Conservation (phyloP, 257 asterid genomes). For the Nicotiana tabacum region DNA sequence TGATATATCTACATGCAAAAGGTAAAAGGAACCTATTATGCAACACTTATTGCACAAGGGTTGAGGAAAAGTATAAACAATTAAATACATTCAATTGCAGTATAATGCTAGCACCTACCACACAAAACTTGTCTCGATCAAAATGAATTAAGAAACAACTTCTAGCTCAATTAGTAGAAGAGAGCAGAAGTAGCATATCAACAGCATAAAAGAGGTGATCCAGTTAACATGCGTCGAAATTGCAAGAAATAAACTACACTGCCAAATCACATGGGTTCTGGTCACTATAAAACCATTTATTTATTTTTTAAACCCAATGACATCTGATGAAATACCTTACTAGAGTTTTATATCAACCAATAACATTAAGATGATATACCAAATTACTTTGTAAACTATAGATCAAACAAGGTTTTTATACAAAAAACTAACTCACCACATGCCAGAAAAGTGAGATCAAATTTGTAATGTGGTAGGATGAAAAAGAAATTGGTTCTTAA, state of each 20-base stretch:
- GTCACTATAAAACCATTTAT: too few relatives aligned
- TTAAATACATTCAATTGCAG: not conserved
- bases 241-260: too few relatives aligned
- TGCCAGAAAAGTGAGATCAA: not conserved
- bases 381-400: not conserved
- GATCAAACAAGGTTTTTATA: not conserved
- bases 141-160: not conserved
- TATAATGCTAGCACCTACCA: not conserved
- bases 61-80: not conserved
- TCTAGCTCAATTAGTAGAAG: not conserved
- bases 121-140: too few relatives aligned
- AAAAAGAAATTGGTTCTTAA: conserved; percentile 1
- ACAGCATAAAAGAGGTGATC: too few relatives aligned
- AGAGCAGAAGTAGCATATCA: too few relatives aligned
- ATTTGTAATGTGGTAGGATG: not conserved
- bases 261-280: too few relatives aligned
- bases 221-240: too few relatives aligned
- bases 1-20: not conserved
- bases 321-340: not conserved
- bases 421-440: not conserved
- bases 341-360: not conserved
- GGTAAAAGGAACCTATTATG: not conserved
- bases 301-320: not conserved
- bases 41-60: not conserved
- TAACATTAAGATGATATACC: not conserved